Evolutionary conservation across 768 basidiomycete genomes (phyloP).

Genomic region (Harrya chromipes): DNA sequence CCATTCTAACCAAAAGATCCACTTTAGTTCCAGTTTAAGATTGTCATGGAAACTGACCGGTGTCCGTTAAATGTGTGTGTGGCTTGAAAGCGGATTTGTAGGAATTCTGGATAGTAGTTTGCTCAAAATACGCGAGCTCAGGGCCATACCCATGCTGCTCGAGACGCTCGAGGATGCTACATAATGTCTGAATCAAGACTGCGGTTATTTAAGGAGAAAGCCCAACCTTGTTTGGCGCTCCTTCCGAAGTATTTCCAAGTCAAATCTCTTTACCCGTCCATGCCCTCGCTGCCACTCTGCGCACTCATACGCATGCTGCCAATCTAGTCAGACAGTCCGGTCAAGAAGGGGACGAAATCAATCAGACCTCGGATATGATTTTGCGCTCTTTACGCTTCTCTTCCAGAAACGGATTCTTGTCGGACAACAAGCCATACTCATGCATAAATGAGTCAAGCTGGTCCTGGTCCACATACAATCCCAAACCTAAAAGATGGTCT

Average conservation of each 20-base stretch:
- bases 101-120: background rate
- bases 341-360: background rate
- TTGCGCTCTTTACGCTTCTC: background rate
- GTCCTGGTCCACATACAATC: constrained; percentile 3
- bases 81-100: background rate
- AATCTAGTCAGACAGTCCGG: too few relatives aligned
- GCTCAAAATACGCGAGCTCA: background rate
- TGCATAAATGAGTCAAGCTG: constrained; percentile 7
- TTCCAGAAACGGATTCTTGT: constrained; percentile 1
- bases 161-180: constrained; percentile 13
- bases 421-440: constrained; percentile 1
- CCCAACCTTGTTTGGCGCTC: background rate
- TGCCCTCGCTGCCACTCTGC: background rate
- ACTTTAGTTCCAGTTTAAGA: too few relatives aligned
- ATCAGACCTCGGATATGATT: background rate
- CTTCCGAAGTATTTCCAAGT: background rate
- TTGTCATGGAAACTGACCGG: background rate
- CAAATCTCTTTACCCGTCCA: background rate
- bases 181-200: background rate
- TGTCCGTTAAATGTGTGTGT: constrained; percentile 3
- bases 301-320: constrained; percentile 7
- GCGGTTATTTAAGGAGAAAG: background rate
- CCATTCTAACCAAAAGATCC: constrained; percentile 7
- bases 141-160: constrained; percentile 1
- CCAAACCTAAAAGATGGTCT: background rate